These are phyloP conservation scores for Coniella lustricola DNA, from an alignment of 2,329 filamentous ascomycete genomes.

Conservation along the genomic window DNA sequence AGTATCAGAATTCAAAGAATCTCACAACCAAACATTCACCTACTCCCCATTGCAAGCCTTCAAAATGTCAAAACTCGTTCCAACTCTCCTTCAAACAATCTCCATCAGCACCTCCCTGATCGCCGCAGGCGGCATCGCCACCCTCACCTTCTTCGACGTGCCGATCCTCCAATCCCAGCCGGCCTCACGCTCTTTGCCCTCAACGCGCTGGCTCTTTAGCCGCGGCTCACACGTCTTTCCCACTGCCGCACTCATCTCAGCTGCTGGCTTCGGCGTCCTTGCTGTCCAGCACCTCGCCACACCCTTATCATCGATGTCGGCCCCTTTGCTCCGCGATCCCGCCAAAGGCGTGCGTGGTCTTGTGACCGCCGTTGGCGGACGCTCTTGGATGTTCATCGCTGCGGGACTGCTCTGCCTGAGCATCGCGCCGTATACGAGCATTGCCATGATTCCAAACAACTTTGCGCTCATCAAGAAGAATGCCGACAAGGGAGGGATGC, in stretches of 20 bases:
- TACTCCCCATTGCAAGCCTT: neutral
- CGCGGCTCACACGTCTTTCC: slow-evolving; percentile 30
- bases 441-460: slow-evolving; percentile 11
- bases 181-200: slow-evolving; percentile 29
- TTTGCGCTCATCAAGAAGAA: slow-evolving; percentile 11
- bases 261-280: slow-evolving; percentile 23
- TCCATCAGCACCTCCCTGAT: slow-evolving; percentile 26
- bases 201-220: slow-evolving; percentile 29
- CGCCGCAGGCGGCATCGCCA: slow-evolving; percentile 27
- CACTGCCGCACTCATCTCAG: slow-evolving; percentile 22
- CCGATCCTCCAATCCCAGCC: slow-evolving; percentile 27
- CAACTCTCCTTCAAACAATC: slow-evolving; percentile 17
- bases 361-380: neutral
- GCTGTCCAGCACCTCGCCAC: slow-evolving; percentile 16
- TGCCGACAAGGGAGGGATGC: neutral
- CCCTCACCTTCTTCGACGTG: slow-evolving; percentile 26
- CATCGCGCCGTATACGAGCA: slow-evolving; percentile 1
- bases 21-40: too few relatives aligned
- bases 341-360: neutral
- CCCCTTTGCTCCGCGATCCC: too few relatives aligned
- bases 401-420: slow-evolving; percentile 7
- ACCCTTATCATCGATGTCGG: neutral
- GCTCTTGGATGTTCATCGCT: neutral
- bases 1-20: too few relatives aligned
- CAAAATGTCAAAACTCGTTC: slow-evolving; percentile 1